Percentiles rank a stretch among this genome's conserved stretches.
Conservation (phyloP, 768 basidiomycete species). For the Naganishia friedmannii region DNA sequence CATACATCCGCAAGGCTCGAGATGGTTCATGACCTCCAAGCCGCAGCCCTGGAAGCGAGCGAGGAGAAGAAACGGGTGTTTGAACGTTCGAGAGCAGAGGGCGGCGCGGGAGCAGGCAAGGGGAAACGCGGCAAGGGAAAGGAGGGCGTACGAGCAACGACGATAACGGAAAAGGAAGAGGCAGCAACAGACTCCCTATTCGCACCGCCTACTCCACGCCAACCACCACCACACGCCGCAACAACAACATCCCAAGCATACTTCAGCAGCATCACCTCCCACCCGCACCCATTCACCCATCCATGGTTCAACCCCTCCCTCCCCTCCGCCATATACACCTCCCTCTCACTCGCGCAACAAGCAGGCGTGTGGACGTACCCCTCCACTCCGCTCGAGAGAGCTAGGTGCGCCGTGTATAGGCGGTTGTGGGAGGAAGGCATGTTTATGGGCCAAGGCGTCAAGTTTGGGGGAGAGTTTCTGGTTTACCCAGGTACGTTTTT, state of each 20-base stretch:
- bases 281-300: slow-evolving; percentile 59
- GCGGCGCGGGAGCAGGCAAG: slow-evolving; percentile 65
- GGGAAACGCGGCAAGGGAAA: slow-evolving; percentile 39
- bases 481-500: slow-evolving; percentile 79
- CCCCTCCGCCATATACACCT: slow-evolving; percentile 55
- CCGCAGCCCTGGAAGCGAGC: slow-evolving; percentile 58
- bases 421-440: slow-evolving; percentile 78
- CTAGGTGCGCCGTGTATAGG: slow-evolving; percentile 74
- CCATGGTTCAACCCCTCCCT: slow-evolving; percentile 65
- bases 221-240: too few species aligned
- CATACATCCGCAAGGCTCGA: slow-evolving; percentile 38
- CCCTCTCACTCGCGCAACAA: slow-evolving; percentile 62
- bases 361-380: slow-evolving; percentile 80
- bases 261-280: slow-evolving; percentile 39
- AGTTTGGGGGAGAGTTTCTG: slow-evolving; percentile 93
- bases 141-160: background rate
- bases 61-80: slow-evolving; percentile 51
- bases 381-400: slow-evolving; percentile 62
- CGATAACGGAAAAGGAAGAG: background rate
- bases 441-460: slow-evolving; percentile 83
- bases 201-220: too few species aligned
- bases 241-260: slow-evolving; percentile 26
- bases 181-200: background rate
- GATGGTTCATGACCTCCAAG: slow-evolving; percentile 55
- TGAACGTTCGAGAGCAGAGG: slow-evolving; percentile 20